Conservation (phyloP, 352 stramenopile genomes). For the Globisporangium camurandrum region DNA sequence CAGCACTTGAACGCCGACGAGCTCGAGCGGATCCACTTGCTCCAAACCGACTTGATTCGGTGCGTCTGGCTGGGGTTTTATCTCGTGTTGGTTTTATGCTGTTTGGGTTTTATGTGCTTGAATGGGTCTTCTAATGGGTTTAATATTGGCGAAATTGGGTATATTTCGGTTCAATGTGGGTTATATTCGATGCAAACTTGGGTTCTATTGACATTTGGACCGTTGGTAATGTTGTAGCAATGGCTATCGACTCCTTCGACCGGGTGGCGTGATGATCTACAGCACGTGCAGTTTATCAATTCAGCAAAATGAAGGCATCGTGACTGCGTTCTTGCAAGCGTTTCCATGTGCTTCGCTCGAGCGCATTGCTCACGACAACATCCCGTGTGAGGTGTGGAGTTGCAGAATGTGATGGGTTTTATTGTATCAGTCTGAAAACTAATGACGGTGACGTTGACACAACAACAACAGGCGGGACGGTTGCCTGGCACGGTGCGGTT, state of each 20-base stretch:
- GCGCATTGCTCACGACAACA: constrained; percentile 25
- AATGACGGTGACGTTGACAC: too few species aligned
- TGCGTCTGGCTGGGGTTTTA: too few species aligned
- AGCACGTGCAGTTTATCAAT: constrained; percentile 92
- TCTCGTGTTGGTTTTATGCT: too few species aligned
- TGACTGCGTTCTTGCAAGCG: constrained; percentile 66
- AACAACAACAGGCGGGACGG: constrained; percentile 26
- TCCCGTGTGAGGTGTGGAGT: constrained; percentile 38
- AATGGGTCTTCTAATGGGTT: too few species aligned
- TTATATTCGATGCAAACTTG: too few species aligned
- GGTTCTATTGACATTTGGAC: too few species aligned
- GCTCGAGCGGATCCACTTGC: constrained; percentile 44
- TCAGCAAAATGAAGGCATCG: constrained; percentile 92
- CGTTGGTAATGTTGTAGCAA: too few species aligned
- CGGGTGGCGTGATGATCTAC: constrained; percentile 90
- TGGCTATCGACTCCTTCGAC: constrained; percentile 84
- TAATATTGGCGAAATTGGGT: too few species aligned
- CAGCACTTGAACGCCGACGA: constrained; percentile 52
- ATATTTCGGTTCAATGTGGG: too few species aligned
- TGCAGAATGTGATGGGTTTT: background rate
- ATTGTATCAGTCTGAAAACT: background rate
- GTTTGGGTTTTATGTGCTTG: too few species aligned
- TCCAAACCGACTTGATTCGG: constrained; percentile 56
- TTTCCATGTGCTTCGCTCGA: constrained; percentile 27
- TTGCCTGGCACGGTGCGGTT: constrained; percentile 56